Conservation (phyloP, 371 early-diverging fungal species). For the Rhizopus stolonifer region DNA sequence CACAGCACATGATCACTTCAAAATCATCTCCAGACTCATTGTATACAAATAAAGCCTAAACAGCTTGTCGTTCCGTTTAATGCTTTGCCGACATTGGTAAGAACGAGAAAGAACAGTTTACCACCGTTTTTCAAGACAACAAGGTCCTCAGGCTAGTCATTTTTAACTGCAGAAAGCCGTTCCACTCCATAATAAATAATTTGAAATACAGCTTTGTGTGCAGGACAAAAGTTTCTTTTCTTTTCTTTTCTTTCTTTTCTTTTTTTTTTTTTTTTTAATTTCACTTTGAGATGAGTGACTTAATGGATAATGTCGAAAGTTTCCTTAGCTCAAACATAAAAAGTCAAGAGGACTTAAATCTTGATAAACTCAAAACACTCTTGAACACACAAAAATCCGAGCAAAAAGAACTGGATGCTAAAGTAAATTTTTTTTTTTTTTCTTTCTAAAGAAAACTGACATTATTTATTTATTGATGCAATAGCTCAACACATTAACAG, state of each 20-base stretch:
- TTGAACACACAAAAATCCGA: conserved; percentile 7
- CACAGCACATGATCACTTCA: not conserved
- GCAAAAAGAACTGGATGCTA: conserved; percentile 20
- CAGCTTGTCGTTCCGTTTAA: too few species aligned
- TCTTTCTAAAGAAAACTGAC: too few species aligned
- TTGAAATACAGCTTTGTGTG: too few species aligned
- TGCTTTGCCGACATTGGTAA: not conserved
- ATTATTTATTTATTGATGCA: not conserved
- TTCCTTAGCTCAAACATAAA: not conserved
- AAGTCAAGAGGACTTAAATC: conserved; percentile 3
- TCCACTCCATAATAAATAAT: too few species aligned
- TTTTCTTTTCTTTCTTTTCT: too few species aligned
- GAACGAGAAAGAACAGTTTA: not conserved
- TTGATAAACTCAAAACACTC: conserved; percentile 11
- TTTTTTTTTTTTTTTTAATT: too few species aligned
- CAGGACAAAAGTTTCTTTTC: too few species aligned
- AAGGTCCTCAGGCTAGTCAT: too few species aligned
- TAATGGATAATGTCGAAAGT: not conserved
- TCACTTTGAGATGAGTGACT: not conserved
- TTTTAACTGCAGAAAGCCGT: too few species aligned
- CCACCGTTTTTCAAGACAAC: not conserved
- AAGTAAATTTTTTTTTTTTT: too few species aligned
- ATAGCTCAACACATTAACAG: conserved; percentile 12
- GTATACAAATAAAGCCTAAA: not conserved
- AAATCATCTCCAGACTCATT: not conserved